These are phyloP conservation scores for Liriodendron chinense DNA, from an alignment of 164 flowering plant species.

Conservation along the genomic window DNA sequence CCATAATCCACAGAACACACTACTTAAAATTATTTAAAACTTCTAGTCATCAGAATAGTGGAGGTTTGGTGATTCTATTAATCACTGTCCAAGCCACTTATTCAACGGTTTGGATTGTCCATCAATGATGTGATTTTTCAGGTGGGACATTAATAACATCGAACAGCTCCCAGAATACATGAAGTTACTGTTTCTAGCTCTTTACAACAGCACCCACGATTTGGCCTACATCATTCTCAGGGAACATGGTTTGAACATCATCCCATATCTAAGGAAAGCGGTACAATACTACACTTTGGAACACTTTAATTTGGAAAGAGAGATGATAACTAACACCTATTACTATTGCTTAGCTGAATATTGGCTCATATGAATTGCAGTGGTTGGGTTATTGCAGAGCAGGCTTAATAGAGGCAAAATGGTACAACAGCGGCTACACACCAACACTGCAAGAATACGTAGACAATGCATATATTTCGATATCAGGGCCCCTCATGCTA, in stretches of 20 bases:
- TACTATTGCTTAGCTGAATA: background rate
- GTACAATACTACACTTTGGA: constrained; percentile 11
- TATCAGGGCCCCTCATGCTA: constrained; percentile 29
- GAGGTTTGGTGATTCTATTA: too few species aligned
- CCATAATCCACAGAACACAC: too few species aligned
- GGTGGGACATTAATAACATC: constrained; percentile 36
- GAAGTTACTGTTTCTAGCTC: constrained; percentile 36
- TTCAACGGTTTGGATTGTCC: too few species aligned
- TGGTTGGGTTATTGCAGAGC: constrained; percentile 41
- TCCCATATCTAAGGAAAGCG: constrained; percentile 21
- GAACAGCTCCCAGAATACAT: constrained; percentile 41
- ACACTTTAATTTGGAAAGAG: background rate
- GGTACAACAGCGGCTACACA: constrained; percentile 28
- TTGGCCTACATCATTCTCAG: constrained; percentile 8
- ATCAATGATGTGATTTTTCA: constrained; percentile 1
- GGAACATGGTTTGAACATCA: background rate
- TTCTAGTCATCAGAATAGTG: background rate
- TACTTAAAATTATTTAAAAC: background rate
- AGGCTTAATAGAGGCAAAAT: constrained; percentile 38
- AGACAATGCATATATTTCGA: constrained; percentile 28
- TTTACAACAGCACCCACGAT: constrained; percentile 39
- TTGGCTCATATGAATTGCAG: constrained; percentile 13
- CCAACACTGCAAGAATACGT: constrained; percentile 43
- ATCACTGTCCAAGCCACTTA: too few species aligned
- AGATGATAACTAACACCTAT: background rate